These are phyloP conservation scores for Boeremia lycopersici DNA, from an alignment of 2,329 filamentous ascomycete species.

Conservation along the genomic window DNA sequence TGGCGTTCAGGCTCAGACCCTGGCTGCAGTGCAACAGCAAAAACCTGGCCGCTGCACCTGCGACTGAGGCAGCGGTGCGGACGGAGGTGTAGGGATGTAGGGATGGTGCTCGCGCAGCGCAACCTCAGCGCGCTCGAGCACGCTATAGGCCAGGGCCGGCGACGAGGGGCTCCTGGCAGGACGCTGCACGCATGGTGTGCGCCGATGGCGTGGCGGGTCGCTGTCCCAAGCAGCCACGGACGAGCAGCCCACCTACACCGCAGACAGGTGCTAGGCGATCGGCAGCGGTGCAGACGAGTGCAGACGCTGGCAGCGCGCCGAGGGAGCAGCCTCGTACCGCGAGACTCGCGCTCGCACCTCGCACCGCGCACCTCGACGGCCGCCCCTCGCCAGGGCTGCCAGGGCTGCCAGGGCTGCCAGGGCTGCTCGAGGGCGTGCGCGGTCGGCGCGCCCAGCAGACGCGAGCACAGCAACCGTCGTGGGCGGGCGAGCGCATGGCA, in stretches of 20 bases:
- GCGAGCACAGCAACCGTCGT: background rate
- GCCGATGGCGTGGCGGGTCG: conserved; percentile 2
- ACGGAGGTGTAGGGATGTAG: background rate
- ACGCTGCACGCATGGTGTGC: background rate
- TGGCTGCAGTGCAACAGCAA: background rate
- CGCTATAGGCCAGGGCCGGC: conserved; percentile 9
- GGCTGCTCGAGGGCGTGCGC: conserved; percentile 1
- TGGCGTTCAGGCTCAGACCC: conserved; percentile 3
- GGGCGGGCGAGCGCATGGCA: conserved; percentile 1
- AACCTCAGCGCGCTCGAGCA: conserved; percentile 11
- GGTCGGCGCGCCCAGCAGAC: conserved; percentile 2
- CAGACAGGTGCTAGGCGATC: conserved; percentile 17
- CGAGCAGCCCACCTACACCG: background rate
- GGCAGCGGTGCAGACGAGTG: conserved; percentile 5
- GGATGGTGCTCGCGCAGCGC: conserved; percentile 14
- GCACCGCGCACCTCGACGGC: background rate
- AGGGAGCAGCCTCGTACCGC: conserved; percentile 8
- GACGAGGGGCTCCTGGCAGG: conserved; percentile 3
- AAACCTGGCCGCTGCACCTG: conserved; percentile 12
- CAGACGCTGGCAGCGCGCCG: background rate
- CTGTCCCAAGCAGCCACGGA: conserved; percentile 9
- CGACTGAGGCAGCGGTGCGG: background rate
- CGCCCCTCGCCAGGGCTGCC: conserved; percentile 3
- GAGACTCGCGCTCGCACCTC: background rate
- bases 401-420: too few species aligned